Percentiles rank a stretch among this genome's conserved stretches.
Evolutionary conservation across 2,329 filamentous ascomycete species (phyloP).

Genomic region (Botrytis deweyae): DNA sequence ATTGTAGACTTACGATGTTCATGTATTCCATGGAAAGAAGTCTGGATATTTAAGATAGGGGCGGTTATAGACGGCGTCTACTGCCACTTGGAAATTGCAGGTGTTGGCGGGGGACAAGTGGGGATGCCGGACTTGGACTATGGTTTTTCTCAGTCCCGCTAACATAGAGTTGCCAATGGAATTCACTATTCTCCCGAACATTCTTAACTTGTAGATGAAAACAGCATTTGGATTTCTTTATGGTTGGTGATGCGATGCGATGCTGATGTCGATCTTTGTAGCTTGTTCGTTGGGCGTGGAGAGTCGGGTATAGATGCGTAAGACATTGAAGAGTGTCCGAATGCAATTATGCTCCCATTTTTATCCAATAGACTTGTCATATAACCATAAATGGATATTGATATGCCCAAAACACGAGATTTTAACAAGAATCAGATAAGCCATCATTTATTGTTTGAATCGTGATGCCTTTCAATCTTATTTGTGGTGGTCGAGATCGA

Average conservation of each 20-base stretch:
- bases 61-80: background rate
- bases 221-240: background rate
- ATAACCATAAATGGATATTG: background rate
- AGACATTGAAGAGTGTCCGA: background rate
- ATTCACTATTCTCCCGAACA: background rate
- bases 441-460: background rate
- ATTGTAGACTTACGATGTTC: background rate
- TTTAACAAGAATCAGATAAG: background rate
- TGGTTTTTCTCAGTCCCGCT: background rate
- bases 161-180: background rate
- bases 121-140: background rate
- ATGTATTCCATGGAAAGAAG: background rate
- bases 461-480: background rate
- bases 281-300: background rate
- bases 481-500: background rate
- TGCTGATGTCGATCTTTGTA: background rate
- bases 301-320: background rate
- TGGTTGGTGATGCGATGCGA: background rate
- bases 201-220: background rate
- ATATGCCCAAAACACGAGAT: background rate
- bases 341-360: background rate
- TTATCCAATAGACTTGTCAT: background rate
- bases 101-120: background rate
- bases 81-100: background rate
- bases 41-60: background rate